Percentiles rank a stretch among this genome's conserved stretches.
Evolutionary conservation across 1,284 basidiomycete species (phyloP).

Genomic region (Cryptococcus deneoformans): DNA sequence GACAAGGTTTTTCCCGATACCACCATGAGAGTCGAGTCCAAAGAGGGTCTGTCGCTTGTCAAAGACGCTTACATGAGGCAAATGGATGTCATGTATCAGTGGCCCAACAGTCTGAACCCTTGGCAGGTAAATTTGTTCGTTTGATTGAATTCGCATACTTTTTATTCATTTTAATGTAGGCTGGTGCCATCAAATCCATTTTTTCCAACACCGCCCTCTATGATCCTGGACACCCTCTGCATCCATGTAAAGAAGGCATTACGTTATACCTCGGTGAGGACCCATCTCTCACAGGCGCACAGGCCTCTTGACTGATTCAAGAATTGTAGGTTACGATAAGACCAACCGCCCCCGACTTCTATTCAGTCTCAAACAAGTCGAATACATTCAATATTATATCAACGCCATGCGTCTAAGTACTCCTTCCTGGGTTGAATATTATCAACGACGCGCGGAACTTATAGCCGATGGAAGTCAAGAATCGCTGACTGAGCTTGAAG

Average conservation of each 20-base stretch:
- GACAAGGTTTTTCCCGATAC: neutral
- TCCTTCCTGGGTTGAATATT: conserved; percentile 19
- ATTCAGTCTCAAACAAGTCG: conserved; percentile 76
- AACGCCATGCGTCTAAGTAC: conserved; percentile 67
- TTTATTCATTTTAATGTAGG: conserved; percentile 16
- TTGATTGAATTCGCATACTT: neutral
- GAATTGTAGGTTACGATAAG: conserved; percentile 55
- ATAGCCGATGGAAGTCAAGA: conserved; percentile 1
- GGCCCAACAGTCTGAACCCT: conserved; percentile 21
- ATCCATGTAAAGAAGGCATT: conserved; percentile 60
- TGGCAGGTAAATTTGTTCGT: conserved; percentile 27
- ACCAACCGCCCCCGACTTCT: conserved; percentile 57
- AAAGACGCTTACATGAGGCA: conserved; percentile 38
- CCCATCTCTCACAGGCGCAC: conserved; percentile 55
- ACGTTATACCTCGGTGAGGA: conserved; percentile 66
- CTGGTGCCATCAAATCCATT: conserved; percentile 62
- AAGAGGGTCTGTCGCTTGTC: neutral
- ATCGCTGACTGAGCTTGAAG: neutral
- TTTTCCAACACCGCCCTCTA: conserved; percentile 61
- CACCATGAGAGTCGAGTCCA: neutral
- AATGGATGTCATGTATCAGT: conserved; percentile 38
- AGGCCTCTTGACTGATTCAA: conserved; percentile 11
- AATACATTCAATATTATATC: conserved; percentile 76
- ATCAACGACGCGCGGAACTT: conserved; percentile 6
- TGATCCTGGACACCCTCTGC: conserved; percentile 68